A percentile compares a stretch with the other conserved stretches of the same genome.
These are phyloP conservation scores for Suillus variegatus DNA, from an alignment of 768 basidiomycete genomes.

Conservation along the genomic window DNA sequence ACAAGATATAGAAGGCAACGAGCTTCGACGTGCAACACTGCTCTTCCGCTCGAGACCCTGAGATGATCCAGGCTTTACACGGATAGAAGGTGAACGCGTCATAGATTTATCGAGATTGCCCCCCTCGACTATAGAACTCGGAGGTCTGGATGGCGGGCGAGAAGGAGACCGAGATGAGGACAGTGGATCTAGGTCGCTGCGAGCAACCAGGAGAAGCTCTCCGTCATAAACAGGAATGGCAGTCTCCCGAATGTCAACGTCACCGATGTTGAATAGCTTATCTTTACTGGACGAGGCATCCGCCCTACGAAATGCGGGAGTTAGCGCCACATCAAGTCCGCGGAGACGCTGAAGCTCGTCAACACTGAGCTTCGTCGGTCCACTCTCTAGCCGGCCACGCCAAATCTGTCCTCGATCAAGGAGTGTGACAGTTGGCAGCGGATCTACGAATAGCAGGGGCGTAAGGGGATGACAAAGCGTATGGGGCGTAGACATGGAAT, in stretches of 20 bases:
- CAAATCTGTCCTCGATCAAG: slow-evolving; percentile 67
- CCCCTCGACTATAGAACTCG: slow-evolving; percentile 57
- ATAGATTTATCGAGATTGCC: slow-evolving; percentile 42
- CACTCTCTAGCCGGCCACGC: slow-evolving; percentile 72
- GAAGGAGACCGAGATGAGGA: slow-evolving; percentile 58
- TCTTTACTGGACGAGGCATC: slow-evolving; percentile 24
- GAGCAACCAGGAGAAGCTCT: slow-evolving; percentile 71
- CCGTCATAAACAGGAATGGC: slow-evolving; percentile 75
- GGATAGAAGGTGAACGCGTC: slow-evolving; percentile 69
- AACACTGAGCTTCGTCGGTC: slow-evolving; percentile 42
- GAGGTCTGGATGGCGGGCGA: slow-evolving; percentile 66
- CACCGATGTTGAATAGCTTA: slow-evolving; percentile 38
- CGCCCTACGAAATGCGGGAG: slow-evolving; percentile 19
- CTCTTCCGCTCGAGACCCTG: slow-evolving; percentile 76
- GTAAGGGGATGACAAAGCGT: slow-evolving; percentile 49
- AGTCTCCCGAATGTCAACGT: slow-evolving; percentile 59
- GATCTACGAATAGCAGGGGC: slow-evolving; percentile 77
- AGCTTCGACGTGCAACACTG: slow-evolving; percentile 72
- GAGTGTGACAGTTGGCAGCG: slow-evolving; percentile 65
- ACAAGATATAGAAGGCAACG: slow-evolving; percentile 74
- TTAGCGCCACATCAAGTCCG: slow-evolving; percentile 47
- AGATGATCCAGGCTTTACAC: slow-evolving; percentile 71
- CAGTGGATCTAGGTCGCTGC: slow-evolving; percentile 46
- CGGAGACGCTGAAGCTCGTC: slow-evolving; percentile 64
- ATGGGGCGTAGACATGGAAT: slow-evolving; percentile 37